Evolutionary conservation across 2,329 filamentous ascomycete species (phyloP), one percentile per base, ranked within the genome.

Genomic region (Ceratocystis diversiconidia): DNA sequence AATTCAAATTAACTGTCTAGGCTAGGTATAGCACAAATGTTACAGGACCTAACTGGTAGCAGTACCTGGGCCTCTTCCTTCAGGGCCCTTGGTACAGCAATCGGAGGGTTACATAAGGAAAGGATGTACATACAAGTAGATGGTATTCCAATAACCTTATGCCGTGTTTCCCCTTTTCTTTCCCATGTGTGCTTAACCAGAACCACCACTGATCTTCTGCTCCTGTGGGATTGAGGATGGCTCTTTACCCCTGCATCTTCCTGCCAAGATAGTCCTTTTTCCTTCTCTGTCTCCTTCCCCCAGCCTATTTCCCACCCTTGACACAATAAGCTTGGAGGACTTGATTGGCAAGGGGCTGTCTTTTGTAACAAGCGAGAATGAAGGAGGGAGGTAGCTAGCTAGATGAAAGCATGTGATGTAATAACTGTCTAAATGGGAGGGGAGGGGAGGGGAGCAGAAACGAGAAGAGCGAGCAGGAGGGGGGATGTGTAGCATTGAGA

Each of bases 331-430:
- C 22, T 30, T 28, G 55, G 17, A 36, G 55, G 55, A 32, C 55
- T 19, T 59, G 55, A 59, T 59, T 59, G 55, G 55, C 28, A 59
- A 36, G 55, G 55, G 55, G 30, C 5, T 5, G 15, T 30, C 25
- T 32, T 36, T 59, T 59, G 25, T 19, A 59, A 59, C 30, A 59
- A 59, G 55, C 28, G 55, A 59, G 55, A 59, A 59, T 59, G 30
- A 59, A 59, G 55, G 55, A 59, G 15, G 25, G n/a, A 59, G 55
- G 17, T 17, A 15, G 25, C 3, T 5, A 57, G n/a, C 55, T n/a
- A 30, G 52, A 12, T 5, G 28, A 30, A 30, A 59, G 55, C 30
- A 36, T 59, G 55, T 59, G 55, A 32, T 59, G 55, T 36, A 30
- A 59, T 59, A 2, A 41, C 36, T 36, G 32, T 36, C 32, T 57